These are phyloP conservation scores for Debaryomyces robertsiae DNA, from an alignment of 1,139 yeast genomes.

Conservation along the genomic window DNA sequence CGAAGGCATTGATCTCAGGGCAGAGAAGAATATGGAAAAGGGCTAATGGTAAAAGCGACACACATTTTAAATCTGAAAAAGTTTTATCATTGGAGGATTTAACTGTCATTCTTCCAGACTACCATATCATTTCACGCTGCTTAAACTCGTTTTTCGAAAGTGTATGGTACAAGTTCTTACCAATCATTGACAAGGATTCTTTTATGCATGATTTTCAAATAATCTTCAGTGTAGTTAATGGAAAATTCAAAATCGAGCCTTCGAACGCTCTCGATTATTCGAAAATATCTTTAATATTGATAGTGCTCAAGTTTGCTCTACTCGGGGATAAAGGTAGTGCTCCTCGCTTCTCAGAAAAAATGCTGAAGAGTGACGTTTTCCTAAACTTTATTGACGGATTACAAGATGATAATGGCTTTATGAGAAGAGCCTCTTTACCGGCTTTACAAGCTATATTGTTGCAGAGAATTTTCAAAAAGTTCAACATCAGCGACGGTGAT, in stretches of 20 bases:
- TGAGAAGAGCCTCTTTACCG: conserved; percentile 9
- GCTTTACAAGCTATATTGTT: conserved; percentile 11
- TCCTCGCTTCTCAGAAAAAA: background rate
- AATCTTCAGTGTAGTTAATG: background rate
- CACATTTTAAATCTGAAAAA: background rate
- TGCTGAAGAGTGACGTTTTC: conserved; percentile 1
- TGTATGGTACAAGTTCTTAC: conserved; percentile 4
- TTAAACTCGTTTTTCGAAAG: conserved; percentile 2
- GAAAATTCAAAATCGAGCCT: background rate
- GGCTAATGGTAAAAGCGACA: background rate
- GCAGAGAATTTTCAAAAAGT: conserved; percentile 9
- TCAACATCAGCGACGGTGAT: conserved; percentile 12
- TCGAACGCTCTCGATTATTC: background rate
- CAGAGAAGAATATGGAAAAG: conserved; percentile 1
- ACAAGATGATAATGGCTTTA: background rate
- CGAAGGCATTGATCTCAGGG: background rate
- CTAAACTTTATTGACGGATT: conserved; percentile 1
- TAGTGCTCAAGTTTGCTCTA: conserved; percentile 4
- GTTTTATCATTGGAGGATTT: background rate
- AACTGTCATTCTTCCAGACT: conserved; percentile 1
- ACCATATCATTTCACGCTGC: background rate
- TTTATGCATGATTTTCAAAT: background rate
- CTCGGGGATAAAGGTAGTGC: background rate
- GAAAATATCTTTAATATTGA: background rate
- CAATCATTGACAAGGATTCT: conserved; percentile 4